Evolutionary conservation across 768 basidiomycete species (phyloP).

Genomic region (Pleurotus platypus): DNA sequence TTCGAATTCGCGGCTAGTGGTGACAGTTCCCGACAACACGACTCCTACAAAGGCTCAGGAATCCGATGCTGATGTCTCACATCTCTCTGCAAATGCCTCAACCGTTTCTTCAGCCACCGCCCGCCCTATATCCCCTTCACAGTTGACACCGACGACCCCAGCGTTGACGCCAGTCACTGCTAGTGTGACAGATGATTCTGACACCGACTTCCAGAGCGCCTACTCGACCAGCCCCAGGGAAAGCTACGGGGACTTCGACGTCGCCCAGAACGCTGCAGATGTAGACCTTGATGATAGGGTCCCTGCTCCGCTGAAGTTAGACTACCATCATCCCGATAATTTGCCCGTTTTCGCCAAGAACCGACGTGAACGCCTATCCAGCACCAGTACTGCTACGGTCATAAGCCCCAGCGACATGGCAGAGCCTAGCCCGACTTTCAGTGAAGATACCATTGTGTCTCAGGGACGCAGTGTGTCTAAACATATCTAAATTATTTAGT

Average conservation of each 20-base stretch:
- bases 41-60: conserved; percentile 30
- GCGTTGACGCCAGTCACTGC: conserved; percentile 21
- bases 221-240: conserved; percentile 73
- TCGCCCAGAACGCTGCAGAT: conserved; percentile 23
- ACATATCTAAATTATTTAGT: conserved; percentile 7
- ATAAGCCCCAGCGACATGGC: conserved; percentile 20
- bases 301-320: conserved; percentile 14
- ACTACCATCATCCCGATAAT: conserved; percentile 20
- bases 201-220: conserved; percentile 86
- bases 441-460: conserved; percentile 33
- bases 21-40: conserved; percentile 30
- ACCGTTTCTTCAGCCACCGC: conserved; percentile 22
- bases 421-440: conserved; percentile 33
- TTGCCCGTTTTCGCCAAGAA: conserved; percentile 28
- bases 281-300: conserved; percentile 15
- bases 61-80: background rate
- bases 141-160: conserved; percentile 29
- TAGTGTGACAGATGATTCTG: conserved; percentile 61
- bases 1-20: conserved; percentile 21
- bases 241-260: conserved; percentile 54
- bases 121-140: conserved; percentile 15
- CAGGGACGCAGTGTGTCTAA: conserved; percentile 10
- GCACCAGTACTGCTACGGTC: conserved; percentile 54
- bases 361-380: conserved; percentile 54
- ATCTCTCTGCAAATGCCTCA: conserved; percentile 10